Evolutionary conservation across 352 stramenopile species (phyloP).

Genomic region (Pythium diclinum): DNA sequence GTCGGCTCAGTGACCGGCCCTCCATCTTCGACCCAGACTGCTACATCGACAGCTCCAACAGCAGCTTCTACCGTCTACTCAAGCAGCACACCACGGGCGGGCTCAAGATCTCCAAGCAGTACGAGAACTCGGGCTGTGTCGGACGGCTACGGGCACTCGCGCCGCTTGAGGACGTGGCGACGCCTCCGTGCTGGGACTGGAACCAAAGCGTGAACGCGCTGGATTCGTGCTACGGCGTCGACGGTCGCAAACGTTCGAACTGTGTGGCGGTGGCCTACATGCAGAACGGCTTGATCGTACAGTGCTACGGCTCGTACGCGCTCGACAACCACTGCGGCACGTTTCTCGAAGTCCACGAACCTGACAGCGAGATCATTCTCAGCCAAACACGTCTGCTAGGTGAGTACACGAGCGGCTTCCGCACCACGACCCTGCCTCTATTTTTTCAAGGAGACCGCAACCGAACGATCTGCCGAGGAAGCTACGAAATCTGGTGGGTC

Average conservation of each 20-base stretch:
- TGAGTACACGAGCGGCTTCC: constrained; percentile 72
- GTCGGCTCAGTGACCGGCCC: constrained; percentile 63
- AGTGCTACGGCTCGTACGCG: constrained; percentile 64
- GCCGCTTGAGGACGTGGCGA: constrained; percentile 43
- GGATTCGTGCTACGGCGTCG: constrained; percentile 53
- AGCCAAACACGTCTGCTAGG: constrained; percentile 65
- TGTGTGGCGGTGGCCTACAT: constrained; percentile 81
- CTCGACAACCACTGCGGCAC: constrained; percentile 81
- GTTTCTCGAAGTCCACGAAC: constrained; percentile 83
- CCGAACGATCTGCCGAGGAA: constrained; percentile 62
- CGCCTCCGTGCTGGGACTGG: constrained; percentile 81
- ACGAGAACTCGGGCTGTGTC: constrained; percentile 52
- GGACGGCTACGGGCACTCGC: constrained; percentile 47
- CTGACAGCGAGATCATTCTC: constrained; percentile 57
- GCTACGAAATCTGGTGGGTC: constrained; percentile 89
- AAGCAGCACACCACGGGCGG: constrained; percentile 45
- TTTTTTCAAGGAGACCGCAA: constrained; percentile 62
- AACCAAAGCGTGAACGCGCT: constrained; percentile 75
- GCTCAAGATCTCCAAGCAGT: constrained; percentile 47
- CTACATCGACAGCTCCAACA: constrained; percentile 52
- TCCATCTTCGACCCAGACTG: constrained; percentile 71
- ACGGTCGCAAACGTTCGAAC: constrained; percentile 47
- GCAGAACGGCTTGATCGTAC: constrained; percentile 73
- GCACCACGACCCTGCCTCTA: constrained; percentile 68
- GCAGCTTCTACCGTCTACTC: constrained; percentile 51